These are phyloP conservation scores for Hypoxylon rickii DNA, from an alignment of 495 filamentous ascomycete species.

Conservation along the genomic window DNA sequence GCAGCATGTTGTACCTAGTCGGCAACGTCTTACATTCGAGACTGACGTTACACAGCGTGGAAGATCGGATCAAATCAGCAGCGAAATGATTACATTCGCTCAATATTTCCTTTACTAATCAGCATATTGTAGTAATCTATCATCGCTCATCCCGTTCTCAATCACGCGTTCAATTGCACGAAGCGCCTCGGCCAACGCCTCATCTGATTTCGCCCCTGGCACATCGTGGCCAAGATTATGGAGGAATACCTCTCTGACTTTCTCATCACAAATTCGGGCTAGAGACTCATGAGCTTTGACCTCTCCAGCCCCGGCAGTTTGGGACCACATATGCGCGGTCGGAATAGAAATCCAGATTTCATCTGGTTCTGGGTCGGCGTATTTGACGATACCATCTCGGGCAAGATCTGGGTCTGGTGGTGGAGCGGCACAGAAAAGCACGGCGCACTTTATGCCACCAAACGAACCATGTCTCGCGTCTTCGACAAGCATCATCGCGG, in stretches of 20 bases:
- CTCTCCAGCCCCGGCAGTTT: slow-evolving; percentile 6
- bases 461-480: slow-evolving; percentile 31
- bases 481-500: slow-evolving; percentile 49
- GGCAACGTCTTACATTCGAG: too few species aligned
- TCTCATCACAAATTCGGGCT: slow-evolving; percentile 19
- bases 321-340: slow-evolving; percentile 38
- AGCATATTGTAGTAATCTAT: slow-evolving; percentile 3
- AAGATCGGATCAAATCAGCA: too few species aligned
- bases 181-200: slow-evolving; percentile 16
- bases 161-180: slow-evolving; percentile 26
- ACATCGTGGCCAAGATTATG: slow-evolving; percentile 26
- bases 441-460: slow-evolving; percentile 32
- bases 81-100: too few species aligned
- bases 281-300: slow-evolving; percentile 18
- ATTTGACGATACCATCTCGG: slow-evolving; percentile 21
- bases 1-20: too few species aligned
- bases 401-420: slow-evolving; percentile 35
- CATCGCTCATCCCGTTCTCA: slow-evolving; percentile 15
- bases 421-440: slow-evolving; percentile 35
- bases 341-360: slow-evolving; percentile 30
- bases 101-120: too few species aligned
- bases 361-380: slow-evolving; percentile 30
- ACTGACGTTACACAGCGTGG: too few species aligned
- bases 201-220: slow-evolving; percentile 26
- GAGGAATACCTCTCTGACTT: slow-evolving; percentile 24